Percentiles rank a stretch among this genome's conserved stretches.
Conservation (phyloP, 2,329 filamentous ascomycete genomes). For the Alternaria incomplexa region DNA sequence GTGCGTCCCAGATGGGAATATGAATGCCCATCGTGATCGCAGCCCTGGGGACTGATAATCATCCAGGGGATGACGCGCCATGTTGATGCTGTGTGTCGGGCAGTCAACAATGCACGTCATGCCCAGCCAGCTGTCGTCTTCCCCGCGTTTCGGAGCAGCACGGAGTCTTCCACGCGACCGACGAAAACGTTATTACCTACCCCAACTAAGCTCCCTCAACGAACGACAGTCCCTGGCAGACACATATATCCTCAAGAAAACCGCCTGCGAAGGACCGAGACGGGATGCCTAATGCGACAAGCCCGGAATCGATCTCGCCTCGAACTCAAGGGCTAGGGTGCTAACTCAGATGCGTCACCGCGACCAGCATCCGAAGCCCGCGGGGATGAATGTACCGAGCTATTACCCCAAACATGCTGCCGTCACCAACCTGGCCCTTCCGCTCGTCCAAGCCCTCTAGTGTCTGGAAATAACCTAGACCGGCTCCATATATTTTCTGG, state of each 20-base stretch:
- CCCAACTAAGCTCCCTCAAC: background rate
- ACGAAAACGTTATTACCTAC: background rate
- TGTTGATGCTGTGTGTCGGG: conserved; percentile 8
- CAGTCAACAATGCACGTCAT: conserved; percentile 12
- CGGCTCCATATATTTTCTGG: conserved; percentile 12
- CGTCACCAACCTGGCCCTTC: conserved; percentile 42
- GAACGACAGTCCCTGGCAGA: background rate
- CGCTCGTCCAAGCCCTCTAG: conserved; percentile 24
- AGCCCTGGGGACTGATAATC: conserved; percentile 1
- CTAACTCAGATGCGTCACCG: conserved; percentile 1
- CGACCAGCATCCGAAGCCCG: conserved; percentile 21
- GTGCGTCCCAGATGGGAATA: conserved; percentile 11
- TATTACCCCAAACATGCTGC: conserved; percentile 21
- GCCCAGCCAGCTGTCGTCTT: conserved; percentile 6
- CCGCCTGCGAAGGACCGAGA: background rate
- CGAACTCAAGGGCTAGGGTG: background rate
- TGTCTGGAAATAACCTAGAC: conserved; percentile 27
- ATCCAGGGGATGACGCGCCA: conserved; percentile 9
- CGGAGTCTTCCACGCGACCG: conserved; percentile 1
- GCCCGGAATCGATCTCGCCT: background rate
- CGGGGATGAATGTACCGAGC: conserved; percentile 43
- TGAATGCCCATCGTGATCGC: conserved; percentile 16
- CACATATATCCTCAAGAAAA: background rate
- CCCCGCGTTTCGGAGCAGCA: conserved; percentile 11
- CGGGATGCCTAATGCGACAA: conserved; percentile 1